Base-by-base conservation (phyloP, 345 rosid species). In the Aquilaria sinensis region DNA sequence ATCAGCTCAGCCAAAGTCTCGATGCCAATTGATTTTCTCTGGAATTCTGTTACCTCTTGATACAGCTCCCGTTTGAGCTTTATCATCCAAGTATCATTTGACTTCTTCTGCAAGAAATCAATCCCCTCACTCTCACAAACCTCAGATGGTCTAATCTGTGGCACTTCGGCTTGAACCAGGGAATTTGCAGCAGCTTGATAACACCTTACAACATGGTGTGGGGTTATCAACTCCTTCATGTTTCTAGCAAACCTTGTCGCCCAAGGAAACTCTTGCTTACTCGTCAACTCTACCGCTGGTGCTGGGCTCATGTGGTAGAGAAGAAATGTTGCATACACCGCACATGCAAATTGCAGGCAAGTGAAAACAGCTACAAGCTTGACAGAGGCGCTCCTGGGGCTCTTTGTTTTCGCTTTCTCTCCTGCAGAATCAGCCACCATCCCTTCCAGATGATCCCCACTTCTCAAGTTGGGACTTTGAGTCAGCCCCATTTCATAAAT, bases 111-210 rank as follows among this genome's bases (percentile, higher is more conserved):
- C 62, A 61, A 52, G 75, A 94, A 94, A 63, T 90, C 96, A 12
- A 94, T 90, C 77, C 87, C 82, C 75, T 94, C 99, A 16, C 74
- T 75, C 85, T 94, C 96, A 58, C 99, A 94, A 11, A 80, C 91
- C 9, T 37, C 43, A 31, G 79, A 80, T 89, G 15, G 61, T 61
- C 23, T 23, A 15, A 72, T 56, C 6, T 67, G 83, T 63, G 57
- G 74, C 41, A 78, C 58, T 29, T 81, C 80, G 12, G 69, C 63
- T 45, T 46, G 43, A 0, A 80, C 53, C 2, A 76, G 67, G 2
- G 85, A 81, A 23, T 23, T 23, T 48, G 80, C 71, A 9, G 91
- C 55, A 37, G 83, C 87, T 68, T 86, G 96, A 75, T 81, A 80
- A 46, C 74, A 87, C 16, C 71, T 23, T 23, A 73, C 9, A 86